These are phyloP conservation scores for Sugiyamaella neomexicana DNA, from an alignment of 1,139 yeast species.

Conservation along the genomic window DNA sequence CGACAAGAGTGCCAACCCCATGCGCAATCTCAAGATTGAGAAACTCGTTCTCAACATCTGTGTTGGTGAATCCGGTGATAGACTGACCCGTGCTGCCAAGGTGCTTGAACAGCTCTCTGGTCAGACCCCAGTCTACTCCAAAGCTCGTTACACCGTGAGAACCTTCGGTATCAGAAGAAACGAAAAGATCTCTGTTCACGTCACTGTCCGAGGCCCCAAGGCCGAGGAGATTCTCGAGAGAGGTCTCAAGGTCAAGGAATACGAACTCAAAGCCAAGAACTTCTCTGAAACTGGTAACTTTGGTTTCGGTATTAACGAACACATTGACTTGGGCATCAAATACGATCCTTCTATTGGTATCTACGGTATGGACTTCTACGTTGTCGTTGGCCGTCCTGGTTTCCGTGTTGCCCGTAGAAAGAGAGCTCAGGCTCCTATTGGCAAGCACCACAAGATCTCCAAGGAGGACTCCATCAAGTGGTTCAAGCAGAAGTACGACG, in stretches of 20 bases:
- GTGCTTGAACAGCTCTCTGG: slow-evolving; percentile 99
- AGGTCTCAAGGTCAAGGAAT: slow-evolving; percentile 99
- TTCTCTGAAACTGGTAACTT: slow-evolving; percentile 99
- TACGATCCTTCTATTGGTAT: slow-evolving; percentile 99
- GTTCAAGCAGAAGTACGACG: slow-evolving; percentile 99
- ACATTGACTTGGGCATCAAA: slow-evolving; percentile 99
- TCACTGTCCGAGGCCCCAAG: slow-evolving; percentile 98
- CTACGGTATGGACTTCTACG: slow-evolving; percentile 99
- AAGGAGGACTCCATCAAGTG: slow-evolving; percentile 95
- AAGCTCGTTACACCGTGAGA: slow-evolving; percentile 99
- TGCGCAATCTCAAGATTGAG: slow-evolving; percentile 99
- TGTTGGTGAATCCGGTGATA: slow-evolving; percentile 99
- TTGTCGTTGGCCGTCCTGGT: slow-evolving; percentile 99
- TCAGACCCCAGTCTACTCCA: slow-evolving; percentile 99
- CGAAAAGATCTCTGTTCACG: slow-evolving; percentile 99
- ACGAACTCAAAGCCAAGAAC: slow-evolving; percentile 91
- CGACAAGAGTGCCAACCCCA: slow-evolving; percentile 61
- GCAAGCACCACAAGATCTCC: slow-evolving; percentile 89
- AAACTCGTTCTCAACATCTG: slow-evolving; percentile 99
- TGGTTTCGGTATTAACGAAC: slow-evolving; percentile 99
- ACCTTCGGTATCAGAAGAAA: slow-evolving; percentile 99
- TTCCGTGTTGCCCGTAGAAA: slow-evolving; percentile 99
- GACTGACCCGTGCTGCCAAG: slow-evolving; percentile 99
- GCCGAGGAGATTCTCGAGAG: slow-evolving; percentile 99
- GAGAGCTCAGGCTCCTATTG: slow-evolving; percentile 87